Percentiles rank a stretch among this genome's conserved stretches.
phyloP scores from a whole-genome alignment of 306 rosid species.

The Fragaria iinumae region DNA sequence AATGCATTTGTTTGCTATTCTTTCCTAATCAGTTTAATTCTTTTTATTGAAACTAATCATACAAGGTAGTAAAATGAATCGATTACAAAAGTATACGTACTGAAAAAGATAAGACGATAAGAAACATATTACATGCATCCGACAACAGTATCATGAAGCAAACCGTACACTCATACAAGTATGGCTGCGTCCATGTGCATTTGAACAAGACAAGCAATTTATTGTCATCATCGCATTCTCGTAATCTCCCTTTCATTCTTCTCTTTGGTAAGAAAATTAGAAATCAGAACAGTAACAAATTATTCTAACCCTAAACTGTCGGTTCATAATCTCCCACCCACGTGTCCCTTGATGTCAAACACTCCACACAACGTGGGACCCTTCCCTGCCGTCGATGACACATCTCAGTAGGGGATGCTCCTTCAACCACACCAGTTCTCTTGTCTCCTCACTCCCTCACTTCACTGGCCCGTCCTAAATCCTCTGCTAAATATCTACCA shows the following conservation, averaged over 20 bases:
- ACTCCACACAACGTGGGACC: slow-evolving; percentile 6
- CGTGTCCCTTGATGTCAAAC: not conserved
- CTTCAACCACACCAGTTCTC: not conserved
- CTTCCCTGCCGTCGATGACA: not conserved
- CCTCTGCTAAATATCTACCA: slow-evolving; percentile 1
- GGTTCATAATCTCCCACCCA: not conserved
- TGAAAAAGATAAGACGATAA: too few relatives aligned
- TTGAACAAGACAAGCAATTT: not conserved
- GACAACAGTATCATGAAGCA: too few relatives aligned
- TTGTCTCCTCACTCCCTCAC: not conserved
- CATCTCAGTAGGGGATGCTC: too few relatives aligned
- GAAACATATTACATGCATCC: not conserved
- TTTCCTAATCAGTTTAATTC: too few relatives aligned
- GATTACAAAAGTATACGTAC: not conserved
- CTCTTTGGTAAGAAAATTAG: not conserved
- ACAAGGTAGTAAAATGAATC: too few relatives aligned
- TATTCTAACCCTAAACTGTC: slow-evolving; percentile 2
- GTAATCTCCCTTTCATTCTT: too few relatives aligned
- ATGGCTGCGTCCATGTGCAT: not conserved
- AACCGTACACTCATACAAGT: not conserved
- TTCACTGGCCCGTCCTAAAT: not conserved
- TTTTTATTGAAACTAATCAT: too few relatives aligned
- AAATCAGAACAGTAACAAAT: not conserved
- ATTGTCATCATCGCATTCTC: not conserved
- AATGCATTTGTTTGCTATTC: too few relatives aligned